These are phyloP conservation scores for Hymenoscyphus albidus DNA, from an alignment of 2,329 filamentous ascomycete species.

Conservation along the genomic window DNA sequence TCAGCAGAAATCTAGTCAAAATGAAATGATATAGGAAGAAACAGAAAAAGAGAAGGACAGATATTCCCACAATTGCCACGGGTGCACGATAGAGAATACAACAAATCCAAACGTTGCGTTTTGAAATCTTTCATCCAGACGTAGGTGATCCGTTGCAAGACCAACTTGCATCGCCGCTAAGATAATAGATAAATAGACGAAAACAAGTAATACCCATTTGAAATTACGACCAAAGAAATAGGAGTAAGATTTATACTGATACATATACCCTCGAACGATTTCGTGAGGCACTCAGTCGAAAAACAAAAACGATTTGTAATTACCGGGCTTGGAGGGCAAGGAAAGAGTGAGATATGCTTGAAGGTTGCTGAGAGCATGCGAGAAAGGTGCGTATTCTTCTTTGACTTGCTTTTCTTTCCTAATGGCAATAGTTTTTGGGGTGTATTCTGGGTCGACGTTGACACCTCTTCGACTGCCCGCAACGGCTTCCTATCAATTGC, in stretches of 20 bases:
- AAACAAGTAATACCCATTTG: not conserved
- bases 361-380: slow-evolving; percentile 22
- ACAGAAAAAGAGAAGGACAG: not conserved
- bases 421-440: slow-evolving; percentile 21
- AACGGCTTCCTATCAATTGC: slow-evolving; percentile 19
- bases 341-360: slow-evolving; percentile 26
- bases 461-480: slow-evolving; percentile 18
- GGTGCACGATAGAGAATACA: slow-evolving; percentile 46
- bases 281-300: not conserved
- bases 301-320: slow-evolving; percentile 25
- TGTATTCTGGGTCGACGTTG: slow-evolving; percentile 22
- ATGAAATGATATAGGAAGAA: not conserved
- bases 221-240: not conserved
- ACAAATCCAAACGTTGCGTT: slow-evolving; percentile 45
- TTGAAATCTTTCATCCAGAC: slow-evolving; percentile 39
- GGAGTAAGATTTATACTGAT: not conserved
- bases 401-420: slow-evolving; percentile 5
- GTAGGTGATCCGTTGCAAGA: slow-evolving; percentile 37
- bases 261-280: not conserved
- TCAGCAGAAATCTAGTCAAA: not conserved
- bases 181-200: slow-evolving; percentile 34
- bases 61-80: not conserved
- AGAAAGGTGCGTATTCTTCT: slow-evolving; percentile 18
- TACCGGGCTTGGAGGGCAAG: slow-evolving; percentile 25
- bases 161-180: slow-evolving; percentile 50